These are phyloP conservation scores for Ceratocystis cubensis DNA, from an alignment of 2,329 filamentous ascomycete species.

Conservation along the genomic window DNA sequence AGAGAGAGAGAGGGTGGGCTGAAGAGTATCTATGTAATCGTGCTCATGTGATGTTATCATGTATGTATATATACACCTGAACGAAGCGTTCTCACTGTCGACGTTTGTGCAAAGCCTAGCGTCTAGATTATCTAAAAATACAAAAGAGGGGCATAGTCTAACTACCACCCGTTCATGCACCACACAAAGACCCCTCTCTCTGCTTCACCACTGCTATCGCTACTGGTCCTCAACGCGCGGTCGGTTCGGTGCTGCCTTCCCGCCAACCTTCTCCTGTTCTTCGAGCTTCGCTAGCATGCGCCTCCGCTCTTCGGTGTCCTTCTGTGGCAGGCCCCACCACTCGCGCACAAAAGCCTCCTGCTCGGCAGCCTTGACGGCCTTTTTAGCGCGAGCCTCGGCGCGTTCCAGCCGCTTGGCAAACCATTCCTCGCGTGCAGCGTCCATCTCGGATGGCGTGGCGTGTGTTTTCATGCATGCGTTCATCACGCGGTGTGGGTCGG, in stretches of 20 bases:
- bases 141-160: neutral
- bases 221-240: conserved; percentile 14
- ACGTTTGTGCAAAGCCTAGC: neutral
- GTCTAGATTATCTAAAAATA: conserved; percentile 16
- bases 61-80: neutral
- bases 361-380: conserved; percentile 43
- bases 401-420: conserved; percentile 66
- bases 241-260: conserved; percentile 35
- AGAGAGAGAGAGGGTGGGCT: neutral
- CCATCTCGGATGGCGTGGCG: conserved; percentile 73
- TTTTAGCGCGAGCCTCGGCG: conserved; percentile 51
- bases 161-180: neutral
- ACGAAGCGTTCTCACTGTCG: neutral
- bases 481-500: conserved; percentile 68
- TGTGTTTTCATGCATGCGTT: conserved; percentile 85
- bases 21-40: neutral
- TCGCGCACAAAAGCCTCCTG: conserved; percentile 54
- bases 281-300: conserved; percentile 40
- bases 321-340: conserved; percentile 53
- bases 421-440: conserved; percentile 87
- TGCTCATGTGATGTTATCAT: conserved; percentile 2
- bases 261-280: conserved; percentile 43
- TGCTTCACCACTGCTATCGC: neutral
- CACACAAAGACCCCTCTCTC: neutral
- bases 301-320: conserved; percentile 39